Percentiles rank a stretch among this genome's conserved stretches.
These are phyloP conservation scores for Thermothielavioides terrestris DNA, from an alignment of 495 filamentous ascomycete genomes.

Conservation along the genomic window DNA sequence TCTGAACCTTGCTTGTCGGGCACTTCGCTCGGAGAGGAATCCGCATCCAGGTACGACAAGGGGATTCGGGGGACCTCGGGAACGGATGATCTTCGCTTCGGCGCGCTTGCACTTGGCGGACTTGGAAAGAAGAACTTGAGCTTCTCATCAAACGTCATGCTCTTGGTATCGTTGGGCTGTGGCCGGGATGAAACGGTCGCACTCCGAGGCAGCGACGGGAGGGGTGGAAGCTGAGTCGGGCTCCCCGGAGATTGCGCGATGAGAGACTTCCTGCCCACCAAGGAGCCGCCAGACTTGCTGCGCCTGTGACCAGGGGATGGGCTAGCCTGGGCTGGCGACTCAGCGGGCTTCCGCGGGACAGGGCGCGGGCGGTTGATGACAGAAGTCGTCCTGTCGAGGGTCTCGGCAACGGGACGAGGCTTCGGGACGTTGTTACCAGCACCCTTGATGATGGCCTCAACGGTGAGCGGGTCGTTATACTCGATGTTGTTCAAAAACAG, in stretches of 20 bases:
- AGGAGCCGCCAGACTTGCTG: conserved; percentile 38
- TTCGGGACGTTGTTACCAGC: conserved; percentile 24
- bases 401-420: conserved; percentile 8
- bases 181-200: conserved; percentile 23
- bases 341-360: conserved; percentile 38
- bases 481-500: conserved; percentile 47
- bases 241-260: conserved; percentile 37
- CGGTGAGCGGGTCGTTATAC: conserved; percentile 39
- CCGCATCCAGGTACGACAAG: conserved; percentile 17
- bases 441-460: conserved; percentile 38
- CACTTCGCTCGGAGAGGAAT: conserved; percentile 11
- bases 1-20: conserved; percentile 19
- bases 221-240: conserved; percentile 39
- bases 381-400: conserved; percentile 23
- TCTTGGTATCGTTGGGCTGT: conserved; percentile 41
- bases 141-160: conserved; percentile 48
- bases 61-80: conserved; percentile 38
- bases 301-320: conserved; percentile 28
- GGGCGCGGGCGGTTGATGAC: conserved; percentile 47
- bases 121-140: conserved; percentile 39
- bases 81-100: conserved; percentile 32
- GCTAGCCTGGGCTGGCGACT: conserved; percentile 26
- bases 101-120: conserved; percentile 27
- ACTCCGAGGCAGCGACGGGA: conserved; percentile 38
- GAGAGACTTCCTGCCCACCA: conserved; percentile 35